Base-by-base conservation (phyloP, 352 stramenopile species). In the Pythium coloratum region DNA sequence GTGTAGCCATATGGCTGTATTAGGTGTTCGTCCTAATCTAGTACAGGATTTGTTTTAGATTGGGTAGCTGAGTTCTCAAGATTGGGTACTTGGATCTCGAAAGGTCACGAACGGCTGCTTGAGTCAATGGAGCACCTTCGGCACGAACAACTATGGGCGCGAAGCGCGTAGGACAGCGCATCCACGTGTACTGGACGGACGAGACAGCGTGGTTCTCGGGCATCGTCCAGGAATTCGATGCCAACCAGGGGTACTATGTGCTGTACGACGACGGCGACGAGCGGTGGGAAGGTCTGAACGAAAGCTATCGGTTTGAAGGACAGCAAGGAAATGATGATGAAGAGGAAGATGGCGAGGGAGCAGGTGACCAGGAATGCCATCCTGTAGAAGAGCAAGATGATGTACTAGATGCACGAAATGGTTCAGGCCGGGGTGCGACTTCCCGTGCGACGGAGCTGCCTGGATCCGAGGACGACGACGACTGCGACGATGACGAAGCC, bases 231-330 rank as follows among this genome's bases (percentile, higher is more conserved):
- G 72, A 80, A 3, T 80, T 70, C 4, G 72, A 87, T 18, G 62
- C 66, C 1, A 49, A 10, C 6, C 71, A 88, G 53, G 83, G 84
- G 26, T 84, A 76, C 55, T 95, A 78, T 30, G 79, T 95, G 32
- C 60, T 90, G 10, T 94, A 95, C 51, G 87, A 95, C 64, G 87
- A 94, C 51, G 85, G 87, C 13, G 87, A 95, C 64, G 81, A 92
- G 72, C 80, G 81, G 28, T 95, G 87, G 87, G 83, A 93, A 73
- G 59, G 66, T 0, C 38, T 64, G 0, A 50, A 44, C 2, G 66
- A 81, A 56, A 73, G 70, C 34, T 79, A 89, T 46, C 56, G 73
- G 8, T 73, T 92, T 18, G 76, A 80, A 49, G 74, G 62, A 7
- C 30, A 66, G 12, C 34, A 59, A 3, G 58, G 10, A 10, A 61